phyloP scores from a whole-genome alignment of 1,284 basidiomycete genomes.

The Heterobasidion annosum region DNA sequence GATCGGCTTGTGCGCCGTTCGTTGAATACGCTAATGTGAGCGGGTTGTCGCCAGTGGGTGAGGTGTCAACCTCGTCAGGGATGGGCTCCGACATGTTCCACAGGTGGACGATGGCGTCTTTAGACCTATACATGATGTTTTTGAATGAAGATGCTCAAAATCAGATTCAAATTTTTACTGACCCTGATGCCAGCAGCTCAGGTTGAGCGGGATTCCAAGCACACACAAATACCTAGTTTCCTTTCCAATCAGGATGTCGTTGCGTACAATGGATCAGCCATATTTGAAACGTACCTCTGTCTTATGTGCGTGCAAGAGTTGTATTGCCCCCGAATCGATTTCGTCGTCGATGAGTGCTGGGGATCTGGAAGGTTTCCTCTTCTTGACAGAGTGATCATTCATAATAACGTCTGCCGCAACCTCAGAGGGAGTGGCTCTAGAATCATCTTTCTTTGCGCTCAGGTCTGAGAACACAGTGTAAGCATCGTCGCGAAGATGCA shows the following conservation, averaged over 20 bases:
- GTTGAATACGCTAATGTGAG: conserved; percentile 40
- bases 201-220: conserved; percentile 68
- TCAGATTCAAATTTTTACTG: conserved; percentile 13
- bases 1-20: conserved; percentile 40
- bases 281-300: conserved; percentile 39
- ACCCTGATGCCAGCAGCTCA: conserved; percentile 68
- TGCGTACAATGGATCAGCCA: neutral
- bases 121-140: conserved; percentile 39
- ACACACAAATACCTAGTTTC: conserved; percentile 65
- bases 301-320: conserved; percentile 47
- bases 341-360: conserved; percentile 7
- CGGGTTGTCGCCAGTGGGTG: conserved; percentile 25
- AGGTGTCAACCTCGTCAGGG: conserved; percentile 15
- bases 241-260: neutral
- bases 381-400: conserved; percentile 3
- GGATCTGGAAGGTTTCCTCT: conserved; percentile 2
- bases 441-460: neutral
- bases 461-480: neutral
- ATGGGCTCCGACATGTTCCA: conserved; percentile 57
- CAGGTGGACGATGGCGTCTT: conserved; percentile 66
- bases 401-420: neutral
- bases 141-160: conserved; percentile 1
- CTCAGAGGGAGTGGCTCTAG: neutral
- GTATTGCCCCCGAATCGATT: conserved; percentile 24
- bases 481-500: neutral